Percentiles rank a stretch among this genome's conserved stretches.
phyloP scores from a whole-genome alignment of 108 stramenopile species.

The Cyclotella sp. region DNA sequence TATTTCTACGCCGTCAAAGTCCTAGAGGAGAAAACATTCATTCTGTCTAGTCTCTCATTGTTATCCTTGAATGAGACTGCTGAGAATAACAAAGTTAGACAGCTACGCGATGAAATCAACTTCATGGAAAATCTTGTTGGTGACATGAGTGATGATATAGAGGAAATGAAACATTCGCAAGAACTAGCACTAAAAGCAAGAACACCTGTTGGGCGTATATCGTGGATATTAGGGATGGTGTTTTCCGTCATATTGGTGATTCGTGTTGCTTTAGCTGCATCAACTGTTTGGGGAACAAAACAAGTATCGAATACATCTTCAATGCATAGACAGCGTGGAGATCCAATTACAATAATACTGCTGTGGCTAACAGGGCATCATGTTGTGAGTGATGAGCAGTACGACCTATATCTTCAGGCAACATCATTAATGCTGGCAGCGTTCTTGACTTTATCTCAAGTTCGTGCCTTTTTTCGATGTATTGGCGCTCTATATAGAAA shows the following conservation, averaged over 20 bases:
- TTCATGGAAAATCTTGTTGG: conserved; percentile 66
- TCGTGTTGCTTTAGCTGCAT: conserved; percentile 59
- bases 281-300: conserved; percentile 31
- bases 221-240: conserved; percentile 57
- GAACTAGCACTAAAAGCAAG: conserved; percentile 60
- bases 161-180: conserved; percentile 73
- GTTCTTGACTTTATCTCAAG: conserved; percentile 67
- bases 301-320: background rate
- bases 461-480: conserved; percentile 70
- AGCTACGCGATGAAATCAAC: conserved; percentile 60
- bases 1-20: conserved; percentile 40
- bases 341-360: conserved; percentile 65
- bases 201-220: conserved; percentile 58
- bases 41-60: conserved; percentile 18
- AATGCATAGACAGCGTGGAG: conserved; percentile 16
- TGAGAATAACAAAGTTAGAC: conserved; percentile 52
- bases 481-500: conserved; percentile 58
- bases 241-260: conserved; percentile 73
- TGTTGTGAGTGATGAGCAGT: conserved; percentile 60
- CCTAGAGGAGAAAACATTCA: conserved; percentile 41
- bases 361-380: conserved; percentile 75
- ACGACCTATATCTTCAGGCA: conserved; percentile 62
- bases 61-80: conserved; percentile 22
- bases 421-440: conserved; percentile 73
- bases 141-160: conserved; percentile 73